These are phyloP conservation scores for Cryptococcus sp. DNA, from an alignment of 1,284 basidiomycete genomes.

Conservation along the genomic window DNA sequence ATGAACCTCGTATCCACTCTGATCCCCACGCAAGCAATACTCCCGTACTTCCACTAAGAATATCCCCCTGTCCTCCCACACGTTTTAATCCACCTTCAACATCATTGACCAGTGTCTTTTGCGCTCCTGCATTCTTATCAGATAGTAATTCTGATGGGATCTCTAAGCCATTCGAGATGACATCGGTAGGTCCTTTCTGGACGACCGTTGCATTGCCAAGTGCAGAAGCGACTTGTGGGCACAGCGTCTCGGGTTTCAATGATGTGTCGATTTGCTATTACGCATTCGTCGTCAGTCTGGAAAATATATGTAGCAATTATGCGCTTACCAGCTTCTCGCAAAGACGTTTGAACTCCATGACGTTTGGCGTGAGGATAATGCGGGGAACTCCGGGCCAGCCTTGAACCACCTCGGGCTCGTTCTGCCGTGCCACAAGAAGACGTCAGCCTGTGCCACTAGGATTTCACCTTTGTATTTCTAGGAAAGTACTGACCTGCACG, in stretches of 20 bases:
- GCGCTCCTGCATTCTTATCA: constrained; percentile 18
- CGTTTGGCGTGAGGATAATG: constrained; percentile 78
- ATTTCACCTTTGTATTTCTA: background rate
- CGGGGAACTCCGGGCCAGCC: constrained; percentile 57
- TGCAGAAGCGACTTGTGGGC: constrained; percentile 66
- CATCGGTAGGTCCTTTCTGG: constrained; percentile 77
- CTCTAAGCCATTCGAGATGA: constrained; percentile 53
- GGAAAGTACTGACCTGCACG: constrained; percentile 35
- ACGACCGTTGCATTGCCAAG: constrained; percentile 87
- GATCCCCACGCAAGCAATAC: constrained; percentile 92
- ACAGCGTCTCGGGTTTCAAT: constrained; percentile 55
- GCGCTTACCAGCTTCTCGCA: constrained; percentile 70
- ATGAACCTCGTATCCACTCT: constrained; percentile 80
- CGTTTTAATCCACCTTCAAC: constrained; percentile 80
- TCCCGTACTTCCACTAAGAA: constrained; percentile 82
- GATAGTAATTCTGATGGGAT: constrained; percentile 34
- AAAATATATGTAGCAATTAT: constrained; percentile 14
- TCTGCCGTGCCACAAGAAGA: constrained; percentile 44
- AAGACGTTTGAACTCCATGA: constrained; percentile 87
- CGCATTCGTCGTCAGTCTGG: background rate
- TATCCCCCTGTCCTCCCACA: constrained; percentile 94
- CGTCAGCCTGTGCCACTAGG: background rate
- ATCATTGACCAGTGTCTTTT: constrained; percentile 63
- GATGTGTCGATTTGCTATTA: constrained; percentile 55
- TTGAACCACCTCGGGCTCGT: constrained; percentile 70